Evolutionary conservation across 163 green algal genomes (phyloP).

Genomic region (Coccomyxa subellipsoidea): DNA sequence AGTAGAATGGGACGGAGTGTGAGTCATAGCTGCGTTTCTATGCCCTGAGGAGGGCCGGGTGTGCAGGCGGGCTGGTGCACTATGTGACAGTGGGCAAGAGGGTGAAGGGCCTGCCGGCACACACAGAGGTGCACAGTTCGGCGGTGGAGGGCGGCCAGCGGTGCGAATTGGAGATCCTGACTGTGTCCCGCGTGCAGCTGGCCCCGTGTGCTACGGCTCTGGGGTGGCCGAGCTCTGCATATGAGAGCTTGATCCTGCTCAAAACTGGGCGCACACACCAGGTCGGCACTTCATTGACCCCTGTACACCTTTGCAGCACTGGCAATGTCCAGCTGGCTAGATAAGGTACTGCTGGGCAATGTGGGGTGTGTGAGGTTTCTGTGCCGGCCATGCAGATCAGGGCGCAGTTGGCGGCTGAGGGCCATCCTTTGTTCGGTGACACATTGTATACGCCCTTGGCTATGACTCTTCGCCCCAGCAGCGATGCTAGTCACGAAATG

Average conservation of each 20-base stretch:
- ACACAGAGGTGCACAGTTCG: constrained; percentile 36
- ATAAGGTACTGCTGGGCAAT: too few species aligned
- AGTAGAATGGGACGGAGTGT: too few species aligned
- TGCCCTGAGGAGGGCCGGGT: too few species aligned
- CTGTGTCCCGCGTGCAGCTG: constrained; percentile 18
- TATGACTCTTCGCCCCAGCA: background rate
- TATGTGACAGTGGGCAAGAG: constrained; percentile 29
- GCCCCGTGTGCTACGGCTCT: constrained; percentile 3
- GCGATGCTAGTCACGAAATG: background rate
- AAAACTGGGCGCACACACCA: constrained; percentile 76
- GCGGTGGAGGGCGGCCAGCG: constrained; percentile 17
- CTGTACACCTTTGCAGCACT: background rate
- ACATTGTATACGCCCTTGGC: constrained; percentile 47
- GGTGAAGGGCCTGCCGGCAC: constrained; percentile 30
- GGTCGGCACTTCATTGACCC: too few species aligned
- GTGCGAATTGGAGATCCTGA: constrained; percentile 49
- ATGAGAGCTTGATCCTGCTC: constrained; percentile 64
- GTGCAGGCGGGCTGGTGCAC: constrained; percentile 30
- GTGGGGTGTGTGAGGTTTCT: too few species aligned
- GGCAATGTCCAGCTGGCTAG: background rate
- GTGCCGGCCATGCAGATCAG: constrained; percentile 54
- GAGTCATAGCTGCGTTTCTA: too few species aligned
- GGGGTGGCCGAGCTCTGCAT: constrained; percentile 25
- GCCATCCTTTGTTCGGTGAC: constrained; percentile 69
- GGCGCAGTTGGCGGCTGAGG: constrained; percentile 65